phyloP scores from a whole-genome alignment of 352 stramenopile species.

The Pythium vanterpoolii region DNA sequence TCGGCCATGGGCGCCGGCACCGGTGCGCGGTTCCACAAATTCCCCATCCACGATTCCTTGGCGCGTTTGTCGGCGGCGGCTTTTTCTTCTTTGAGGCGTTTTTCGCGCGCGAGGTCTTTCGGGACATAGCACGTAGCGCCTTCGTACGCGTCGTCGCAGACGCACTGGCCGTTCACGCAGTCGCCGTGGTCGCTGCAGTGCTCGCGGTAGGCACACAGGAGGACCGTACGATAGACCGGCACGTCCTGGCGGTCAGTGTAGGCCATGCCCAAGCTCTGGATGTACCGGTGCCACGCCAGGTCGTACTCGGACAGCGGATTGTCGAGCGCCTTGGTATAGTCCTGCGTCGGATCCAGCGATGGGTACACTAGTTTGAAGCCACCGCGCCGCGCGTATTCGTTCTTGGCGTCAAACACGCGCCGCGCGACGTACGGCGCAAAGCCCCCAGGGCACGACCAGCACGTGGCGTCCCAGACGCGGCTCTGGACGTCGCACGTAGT shows the following conservation, averaged over 20 bases:
- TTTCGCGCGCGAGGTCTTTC: slow-evolving; percentile 43
- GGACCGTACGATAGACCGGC: slow-evolving; percentile 31
- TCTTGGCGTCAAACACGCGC: slow-evolving; percentile 46
- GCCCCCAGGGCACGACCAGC: slow-evolving; percentile 75
- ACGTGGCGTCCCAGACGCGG: slow-evolving; percentile 60
- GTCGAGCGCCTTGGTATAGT: slow-evolving; percentile 56
- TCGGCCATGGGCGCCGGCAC: slow-evolving; percentile 14
- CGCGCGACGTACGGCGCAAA: slow-evolving; percentile 58
- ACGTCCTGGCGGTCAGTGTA: slow-evolving; percentile 46
- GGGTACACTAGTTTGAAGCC: slow-evolving; percentile 71
- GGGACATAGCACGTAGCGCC: slow-evolving; percentile 81
- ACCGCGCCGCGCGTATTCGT: slow-evolving; percentile 67
- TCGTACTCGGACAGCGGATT: slow-evolving; percentile 59
- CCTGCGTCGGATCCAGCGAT: slow-evolving; percentile 50
- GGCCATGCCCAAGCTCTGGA: slow-evolving; percentile 58
- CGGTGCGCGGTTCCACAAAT: slow-evolving; percentile 49
- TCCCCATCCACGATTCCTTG: slow-evolving; percentile 62
- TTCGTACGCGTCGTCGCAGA: slow-evolving; percentile 71
- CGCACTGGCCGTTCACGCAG: slow-evolving; percentile 78
- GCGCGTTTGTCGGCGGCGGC: slow-evolving; percentile 23
- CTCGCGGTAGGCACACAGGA: slow-evolving; percentile 73
- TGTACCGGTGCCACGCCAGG: slow-evolving; percentile 62
- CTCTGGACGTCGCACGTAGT: slow-evolving; percentile 67
- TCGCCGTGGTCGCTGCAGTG: slow-evolving; percentile 80
- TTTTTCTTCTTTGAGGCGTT: slow-evolving; percentile 22